Conservation (phyloP, 208 protist species). For the Trypanosoma congolense region DNA sequence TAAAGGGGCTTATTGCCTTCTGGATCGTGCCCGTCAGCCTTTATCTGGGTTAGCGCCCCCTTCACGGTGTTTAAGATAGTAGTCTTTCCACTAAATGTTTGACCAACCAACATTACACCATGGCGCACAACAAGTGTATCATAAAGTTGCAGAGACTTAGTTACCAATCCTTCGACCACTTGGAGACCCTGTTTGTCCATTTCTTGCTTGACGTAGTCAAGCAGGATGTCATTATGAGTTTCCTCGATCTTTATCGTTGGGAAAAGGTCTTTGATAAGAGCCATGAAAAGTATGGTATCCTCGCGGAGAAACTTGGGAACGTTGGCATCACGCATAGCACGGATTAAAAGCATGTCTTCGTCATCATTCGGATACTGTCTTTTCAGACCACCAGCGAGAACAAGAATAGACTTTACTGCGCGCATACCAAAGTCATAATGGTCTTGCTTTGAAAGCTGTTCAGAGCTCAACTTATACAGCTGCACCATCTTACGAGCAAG, state of each 20-base stretch:
- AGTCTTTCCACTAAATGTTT: conserved; percentile 94
- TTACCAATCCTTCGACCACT: conserved; percentile 78
- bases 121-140: conserved; percentile 91
- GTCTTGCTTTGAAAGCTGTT: conserved; percentile 95
- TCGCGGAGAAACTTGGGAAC: conserved; percentile 94
- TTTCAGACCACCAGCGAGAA: conserved; percentile 92
- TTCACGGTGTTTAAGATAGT: conserved; percentile 77
- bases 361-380: conserved; percentile 81
- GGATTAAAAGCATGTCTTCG: conserved; percentile 94
- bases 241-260: conserved; percentile 84
- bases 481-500: conserved; percentile 95
- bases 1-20: conserved; percentile 68
- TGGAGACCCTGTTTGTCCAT: conserved; percentile 72
- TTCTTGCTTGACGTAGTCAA: conserved; percentile 63
- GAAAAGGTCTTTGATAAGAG: conserved; percentile 92
- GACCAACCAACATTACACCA: conserved; percentile 95
- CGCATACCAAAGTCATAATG: conserved; percentile 97
- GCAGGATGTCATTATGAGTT: conserved; percentile 70
- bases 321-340: conserved; percentile 92
- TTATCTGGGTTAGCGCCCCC: conserved; percentile 71
- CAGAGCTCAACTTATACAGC: conserved; percentile 93
- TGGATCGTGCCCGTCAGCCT: conserved; percentile 64
- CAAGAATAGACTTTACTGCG: conserved; percentile 94
- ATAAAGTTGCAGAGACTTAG: conserved; percentile 92
- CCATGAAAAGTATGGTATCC: conserved; percentile 92